Conservation (phyloP, 192 early-diverging fungal genomes). For the Coemansia sp. region DNA sequence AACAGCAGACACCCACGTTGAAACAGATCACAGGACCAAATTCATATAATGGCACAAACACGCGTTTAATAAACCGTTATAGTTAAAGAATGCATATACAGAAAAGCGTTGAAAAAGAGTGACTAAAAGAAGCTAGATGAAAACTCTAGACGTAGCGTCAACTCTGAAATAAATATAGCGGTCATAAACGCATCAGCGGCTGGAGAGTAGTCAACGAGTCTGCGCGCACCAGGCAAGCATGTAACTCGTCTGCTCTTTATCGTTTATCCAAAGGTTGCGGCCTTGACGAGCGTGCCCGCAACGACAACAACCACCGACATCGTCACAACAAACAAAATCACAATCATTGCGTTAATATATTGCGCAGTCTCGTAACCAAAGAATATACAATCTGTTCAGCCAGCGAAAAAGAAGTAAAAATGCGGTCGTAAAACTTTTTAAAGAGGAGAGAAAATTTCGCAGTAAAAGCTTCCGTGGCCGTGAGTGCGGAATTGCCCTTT, state of each 20-base stretch:
- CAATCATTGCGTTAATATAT: conserved; percentile 26
- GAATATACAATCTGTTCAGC: background rate
- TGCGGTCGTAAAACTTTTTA: background rate
- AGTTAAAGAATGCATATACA: conserved; percentile 1
- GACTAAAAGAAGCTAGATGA: background rate
- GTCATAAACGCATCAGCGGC: background rate
- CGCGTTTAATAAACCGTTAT: background rate
- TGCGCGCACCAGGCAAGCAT: background rate
- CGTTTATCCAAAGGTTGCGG: conserved; percentile 23
- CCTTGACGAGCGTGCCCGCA: conserved; percentile 38
- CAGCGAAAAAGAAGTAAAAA: background rate
- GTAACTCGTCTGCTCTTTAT: too few relatives aligned
- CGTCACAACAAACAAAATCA: conserved; percentile 35
- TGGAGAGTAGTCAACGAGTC: background rate
- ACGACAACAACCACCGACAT: conserved; percentile 38
- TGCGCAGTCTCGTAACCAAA: background rate
- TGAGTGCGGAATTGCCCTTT: background rate
- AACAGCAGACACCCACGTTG: background rate
- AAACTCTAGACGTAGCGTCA: background rate
- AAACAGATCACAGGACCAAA: background rate
- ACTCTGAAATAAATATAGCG: background rate
- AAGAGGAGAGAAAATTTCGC: conserved; percentile 8
- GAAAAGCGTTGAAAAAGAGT: background rate
- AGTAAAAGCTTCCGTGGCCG: background rate
- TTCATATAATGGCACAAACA: background rate